Evolutionary conservation across 2,329 filamentous ascomycete species (phyloP).

Genomic region (Arthrobotrys megalospora): DNA sequence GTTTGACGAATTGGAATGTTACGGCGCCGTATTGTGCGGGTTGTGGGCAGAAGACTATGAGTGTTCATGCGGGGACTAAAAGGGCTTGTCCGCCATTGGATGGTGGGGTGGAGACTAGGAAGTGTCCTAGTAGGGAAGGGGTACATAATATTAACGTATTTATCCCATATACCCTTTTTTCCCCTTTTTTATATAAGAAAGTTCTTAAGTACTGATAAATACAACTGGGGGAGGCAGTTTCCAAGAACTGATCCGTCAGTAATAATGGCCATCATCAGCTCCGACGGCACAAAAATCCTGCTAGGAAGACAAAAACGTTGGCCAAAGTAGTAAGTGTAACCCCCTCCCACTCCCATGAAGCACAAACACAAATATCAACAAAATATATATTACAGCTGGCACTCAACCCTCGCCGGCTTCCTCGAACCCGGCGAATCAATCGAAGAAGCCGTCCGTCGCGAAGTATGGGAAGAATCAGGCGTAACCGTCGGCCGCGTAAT

Average conservation of each 20-base stretch:
- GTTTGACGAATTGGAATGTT: constrained; percentile 92
- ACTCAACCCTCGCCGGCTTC: constrained; percentile 89
- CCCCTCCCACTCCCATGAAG: background rate
- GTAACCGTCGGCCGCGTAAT: constrained; percentile 83
- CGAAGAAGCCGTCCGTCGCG: constrained; percentile 85
- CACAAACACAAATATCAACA: too few relatives aligned
- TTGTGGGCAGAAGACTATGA: constrained; percentile 86
- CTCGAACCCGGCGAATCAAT: constrained; percentile 84
- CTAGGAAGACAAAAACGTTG: constrained; percentile 88
- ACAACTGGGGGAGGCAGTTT: constrained; percentile 77
- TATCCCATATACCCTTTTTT: too few relatives aligned
- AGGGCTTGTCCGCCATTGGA: constrained; percentile 83
- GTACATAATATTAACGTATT: constrained; percentile 79
- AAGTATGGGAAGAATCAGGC: constrained; percentile 89
- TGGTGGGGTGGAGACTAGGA: constrained; percentile 73
- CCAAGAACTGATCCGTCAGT: constrained; percentile 94
- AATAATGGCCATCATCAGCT: constrained; percentile 91
- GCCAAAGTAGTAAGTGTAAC: constrained; percentile 70
- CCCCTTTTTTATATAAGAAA: too few relatives aligned
- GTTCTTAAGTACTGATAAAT: too few relatives aligned
- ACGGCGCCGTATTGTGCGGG: constrained; percentile 89
- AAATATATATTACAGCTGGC: constrained; percentile 74
- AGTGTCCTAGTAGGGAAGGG: constrained; percentile 85
- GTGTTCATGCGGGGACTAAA: constrained; percentile 84
- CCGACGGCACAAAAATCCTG: constrained; percentile 82